Conservation (phyloP, 352 stramenopile species). For the Elongisporangium prolatum region DNA sequence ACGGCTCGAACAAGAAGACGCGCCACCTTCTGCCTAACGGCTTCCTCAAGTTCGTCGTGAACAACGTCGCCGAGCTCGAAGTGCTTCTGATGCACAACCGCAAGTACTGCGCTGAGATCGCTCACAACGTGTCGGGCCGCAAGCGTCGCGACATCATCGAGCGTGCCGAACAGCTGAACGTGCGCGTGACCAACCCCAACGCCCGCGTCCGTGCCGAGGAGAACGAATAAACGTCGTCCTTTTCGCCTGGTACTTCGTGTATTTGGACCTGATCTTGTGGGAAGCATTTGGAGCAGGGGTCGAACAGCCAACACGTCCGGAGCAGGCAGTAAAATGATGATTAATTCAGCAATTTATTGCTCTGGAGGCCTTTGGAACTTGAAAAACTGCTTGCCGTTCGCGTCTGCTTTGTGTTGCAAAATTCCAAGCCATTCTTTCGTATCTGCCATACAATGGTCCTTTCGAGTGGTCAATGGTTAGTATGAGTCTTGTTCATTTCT, state of each 20-base stretch:
- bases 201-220: conserved; percentile 97
- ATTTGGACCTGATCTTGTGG: conserved; percentile 8
- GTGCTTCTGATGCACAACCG: conserved; percentile 93
- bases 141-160: conserved; percentile 98
- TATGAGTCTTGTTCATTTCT: too few relatives aligned
- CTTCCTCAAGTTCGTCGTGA: conserved; percentile 99
- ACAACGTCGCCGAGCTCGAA: conserved; percentile 98
- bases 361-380: conserved; percentile 1
- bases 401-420: conserved; percentile 1
- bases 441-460: too few relatives aligned
- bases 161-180: conserved; percentile 97
- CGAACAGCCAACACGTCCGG: conserved; percentile 9
- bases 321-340: conserved; percentile 20
- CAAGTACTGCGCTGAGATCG: conserved; percentile 99
- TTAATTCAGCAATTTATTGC: conserved; percentile 30
- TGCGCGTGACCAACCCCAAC: conserved; percentile 98
- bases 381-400: conserved; percentile 10
- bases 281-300: conserved; percentile 4
- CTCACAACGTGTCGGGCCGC: conserved; percentile 95
- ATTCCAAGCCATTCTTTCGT: neutral
- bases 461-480: too few relatives aligned
- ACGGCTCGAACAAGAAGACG: conserved; percentile 99
- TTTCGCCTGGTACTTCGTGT: conserved; percentile 2
- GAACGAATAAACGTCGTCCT: conserved; percentile 75
- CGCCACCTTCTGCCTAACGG: conserved; percentile 97